Percentiles rank a stretch among this genome's conserved stretches.
Evolutionary conservation across 805 yeast genomes (phyloP).

Genomic region (Jamesozyma jinghongensis): DNA sequence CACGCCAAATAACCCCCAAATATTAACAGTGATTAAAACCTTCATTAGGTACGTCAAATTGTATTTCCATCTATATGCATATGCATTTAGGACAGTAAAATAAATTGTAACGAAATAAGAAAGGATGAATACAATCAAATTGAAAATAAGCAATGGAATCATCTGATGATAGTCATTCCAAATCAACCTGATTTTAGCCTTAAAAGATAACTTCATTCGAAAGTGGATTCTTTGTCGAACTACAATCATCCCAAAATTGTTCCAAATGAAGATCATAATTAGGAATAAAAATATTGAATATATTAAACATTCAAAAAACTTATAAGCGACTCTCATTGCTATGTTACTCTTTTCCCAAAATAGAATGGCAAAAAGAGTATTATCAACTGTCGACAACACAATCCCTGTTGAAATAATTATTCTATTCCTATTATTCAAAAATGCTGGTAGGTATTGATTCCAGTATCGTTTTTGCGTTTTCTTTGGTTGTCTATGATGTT

Average conservation of each 20-base stretch:
- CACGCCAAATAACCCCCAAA: slow-evolving; percentile 28
- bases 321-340: slow-evolving; percentile 3
- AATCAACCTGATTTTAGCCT: slow-evolving; percentile 8
- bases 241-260: slow-evolving; percentile 20
- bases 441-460: slow-evolving; percentile 12
- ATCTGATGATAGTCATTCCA: slow-evolving; percentile 25
- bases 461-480: neutral
- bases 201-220: neutral
- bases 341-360: slow-evolving; percentile 2
- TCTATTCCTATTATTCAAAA: slow-evolving; percentile 14
- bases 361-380: slow-evolving; percentile 8
- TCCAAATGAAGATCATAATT: slow-evolving; percentile 14
- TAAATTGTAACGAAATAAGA: slow-evolving; percentile 14
- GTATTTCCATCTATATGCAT: slow-evolving; percentile 18
- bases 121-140: slow-evolving; percentile 12
- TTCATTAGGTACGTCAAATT: slow-evolving; percentile 16
- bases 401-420: slow-evolving; percentile 13
- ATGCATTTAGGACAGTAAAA: slow-evolving; percentile 5
- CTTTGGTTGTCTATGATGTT: neutral
- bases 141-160: slow-evolving; percentile 21
- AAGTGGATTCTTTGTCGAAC: slow-evolving; percentile 12
- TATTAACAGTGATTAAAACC: slow-evolving; percentile 24
- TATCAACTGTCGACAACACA: slow-evolving; percentile 8
- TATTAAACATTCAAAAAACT: slow-evolving; percentile 8
- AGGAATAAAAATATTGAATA: slow-evolving; percentile 13